Evolutionary conservation across 2,329 filamentous ascomycete genomes (phyloP), one percentile per base, ranked within the genome.

Genomic region (Colletotrichum liriopes): DNA sequence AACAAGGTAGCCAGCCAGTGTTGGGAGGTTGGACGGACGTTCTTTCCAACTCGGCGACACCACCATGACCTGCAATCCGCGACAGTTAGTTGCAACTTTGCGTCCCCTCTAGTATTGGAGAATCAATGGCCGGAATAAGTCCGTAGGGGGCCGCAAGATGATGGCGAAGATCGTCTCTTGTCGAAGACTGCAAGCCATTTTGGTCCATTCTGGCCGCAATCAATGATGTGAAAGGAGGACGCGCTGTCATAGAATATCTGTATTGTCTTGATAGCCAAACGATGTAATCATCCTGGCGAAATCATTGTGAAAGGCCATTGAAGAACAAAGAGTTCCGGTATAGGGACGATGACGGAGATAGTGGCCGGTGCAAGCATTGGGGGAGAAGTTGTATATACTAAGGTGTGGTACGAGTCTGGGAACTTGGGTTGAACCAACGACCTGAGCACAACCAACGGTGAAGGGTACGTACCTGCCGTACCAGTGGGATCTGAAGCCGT

Each of bases 401-500:
- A 26, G 23, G 23, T 26, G 23, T 26, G 23, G 35, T 37, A 8
- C 16, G 14, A 56, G n/a, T 20, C 20, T 41, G 37, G n/a, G 35
- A 51, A 18, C 18, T 47, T 39, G 59, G 37, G 35, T 65, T 54
- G 49, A 56, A 65, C 39, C 65, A 61, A 54, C 65, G 16, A 26
- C 35, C 47, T 35, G 35, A 37, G n/a, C 60, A 26, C 49, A 47
- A 63, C 39, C 49, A 47, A 52, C 61, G 67, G 43, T 54, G 52
- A 65, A 64, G n/a, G 45, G 23, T 55, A 71, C 39, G 68, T 67
- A 49, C 56, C 65, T n/a, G 37, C 29, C 29, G 54, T 55, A 32
- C 55, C 65, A 72, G 52, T 69, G 60, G 59, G 65, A 47, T 39
- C 58, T 26, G 29, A 72, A 69, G 65, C 65, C 65, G 65, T 47